These are phyloP conservation scores for Hordeum marinum DNA, from an alignment of 176 grass and related monocot genomes.

Conservation along the genomic window DNA sequence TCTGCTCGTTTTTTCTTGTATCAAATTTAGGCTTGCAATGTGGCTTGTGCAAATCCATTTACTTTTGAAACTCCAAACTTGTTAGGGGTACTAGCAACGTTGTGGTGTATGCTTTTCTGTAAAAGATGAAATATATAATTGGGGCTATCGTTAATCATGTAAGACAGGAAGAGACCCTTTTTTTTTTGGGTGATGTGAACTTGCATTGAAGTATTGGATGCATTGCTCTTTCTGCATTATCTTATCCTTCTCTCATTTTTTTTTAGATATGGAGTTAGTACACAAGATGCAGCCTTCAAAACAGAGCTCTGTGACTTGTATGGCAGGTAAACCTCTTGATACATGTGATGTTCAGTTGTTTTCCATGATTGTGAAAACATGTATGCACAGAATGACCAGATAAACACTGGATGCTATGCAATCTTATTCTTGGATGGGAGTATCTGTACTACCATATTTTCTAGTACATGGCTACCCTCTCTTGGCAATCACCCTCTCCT, in stretches of 20 bases:
- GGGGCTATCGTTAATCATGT: background rate
- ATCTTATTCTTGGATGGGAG: background rate
- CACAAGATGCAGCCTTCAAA: slow-evolving; percentile 84
- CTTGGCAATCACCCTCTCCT: background rate
- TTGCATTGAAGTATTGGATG: background rate
- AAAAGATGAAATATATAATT: background rate
- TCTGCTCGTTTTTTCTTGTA: background rate
- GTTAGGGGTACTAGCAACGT: background rate
- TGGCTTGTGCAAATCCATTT: background rate
- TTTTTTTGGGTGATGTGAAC: background rate
- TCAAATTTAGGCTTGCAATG: background rate
- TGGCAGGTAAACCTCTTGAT: slow-evolving; percentile 45
- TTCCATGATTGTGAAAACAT: background rate
- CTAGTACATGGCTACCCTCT: background rate
- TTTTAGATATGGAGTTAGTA: slow-evolving; percentile 82
- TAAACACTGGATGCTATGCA: background rate
- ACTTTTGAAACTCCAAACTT: background rate
- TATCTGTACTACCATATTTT: background rate
- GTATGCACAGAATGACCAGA: background rate
- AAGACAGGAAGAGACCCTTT: background rate
- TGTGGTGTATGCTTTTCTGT: background rate
- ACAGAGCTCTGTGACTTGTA: slow-evolving; percentile 88
- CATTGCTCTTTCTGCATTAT: background rate
- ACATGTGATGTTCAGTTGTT: background rate
- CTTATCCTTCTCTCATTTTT: slow-evolving; percentile 20